Evolutionary conservation across 495 filamentous ascomycete genomes (phyloP).

Genomic region (Darksidea phi): DNA sequence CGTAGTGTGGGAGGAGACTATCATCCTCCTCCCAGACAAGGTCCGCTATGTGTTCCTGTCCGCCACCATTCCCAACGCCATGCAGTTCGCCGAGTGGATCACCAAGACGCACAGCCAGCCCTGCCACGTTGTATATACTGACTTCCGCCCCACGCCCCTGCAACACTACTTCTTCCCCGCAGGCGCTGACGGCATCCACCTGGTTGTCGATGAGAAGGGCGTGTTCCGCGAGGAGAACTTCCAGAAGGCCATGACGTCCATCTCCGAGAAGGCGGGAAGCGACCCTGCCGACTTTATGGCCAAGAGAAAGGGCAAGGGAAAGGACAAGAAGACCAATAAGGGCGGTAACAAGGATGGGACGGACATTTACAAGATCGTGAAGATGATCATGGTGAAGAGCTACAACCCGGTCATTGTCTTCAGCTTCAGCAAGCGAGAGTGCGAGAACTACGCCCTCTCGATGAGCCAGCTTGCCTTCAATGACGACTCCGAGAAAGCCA

Average conservation of each 20-base stretch:
- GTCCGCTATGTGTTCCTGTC: slow-evolving; percentile 97
- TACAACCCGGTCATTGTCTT: slow-evolving; percentile 98
- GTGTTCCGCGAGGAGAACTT: slow-evolving; percentile 95
- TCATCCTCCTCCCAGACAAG: slow-evolving; percentile 95
- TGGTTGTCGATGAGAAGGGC: slow-evolving; percentile 95
- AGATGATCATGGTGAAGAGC: slow-evolving; percentile 95
- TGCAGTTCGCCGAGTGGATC: slow-evolving; percentile 99
- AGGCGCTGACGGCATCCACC: slow-evolving; percentile 87
- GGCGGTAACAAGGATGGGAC: slow-evolving; percentile 69
- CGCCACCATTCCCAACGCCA: slow-evolving; percentile 97
- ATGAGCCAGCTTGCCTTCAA: slow-evolving; percentile 92
- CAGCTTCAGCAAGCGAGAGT: slow-evolving; percentile 97
- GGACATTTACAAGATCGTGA: slow-evolving; percentile 95
- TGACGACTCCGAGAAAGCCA: slow-evolving; percentile 89
- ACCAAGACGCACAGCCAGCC: slow-evolving; percentile 94
- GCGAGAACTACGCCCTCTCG: slow-evolving; percentile 79
- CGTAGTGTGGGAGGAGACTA: slow-evolving; percentile 99
- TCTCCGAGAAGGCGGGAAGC: slow-evolving; percentile 83
- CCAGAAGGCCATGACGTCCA: slow-evolving; percentile 84
- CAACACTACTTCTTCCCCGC: slow-evolving; percentile 98
- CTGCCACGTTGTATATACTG: slow-evolving; percentile 97
- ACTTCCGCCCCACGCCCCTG: slow-evolving; percentile 92
- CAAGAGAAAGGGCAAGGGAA: slow-evolving; percentile 79
- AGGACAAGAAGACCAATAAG: slow-evolving; percentile 86
- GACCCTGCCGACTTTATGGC: slow-evolving; percentile 75